Evolutionary conservation across 352 stramenopile genomes (phyloP), one percentile per base, ranked within the genome.

Genomic region (Globisporangium iwayamae): DNA sequence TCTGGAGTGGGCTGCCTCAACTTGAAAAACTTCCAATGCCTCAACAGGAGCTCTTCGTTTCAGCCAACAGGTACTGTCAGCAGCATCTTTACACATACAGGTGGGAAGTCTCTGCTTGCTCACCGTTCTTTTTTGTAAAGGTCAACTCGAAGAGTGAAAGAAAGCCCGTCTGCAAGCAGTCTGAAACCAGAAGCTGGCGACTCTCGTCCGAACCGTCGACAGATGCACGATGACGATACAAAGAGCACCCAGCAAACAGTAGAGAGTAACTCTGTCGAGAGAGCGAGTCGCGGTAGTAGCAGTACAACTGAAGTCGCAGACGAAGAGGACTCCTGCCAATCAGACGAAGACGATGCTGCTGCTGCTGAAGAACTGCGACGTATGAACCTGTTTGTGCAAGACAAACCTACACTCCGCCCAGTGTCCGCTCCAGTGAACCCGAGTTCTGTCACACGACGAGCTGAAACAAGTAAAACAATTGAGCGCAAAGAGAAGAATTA

Each of bases 41-140:
- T 34, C 4, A 56, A 39, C 86, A 95, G 76, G 67, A 82, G 22
- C 56, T 87, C 30, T 95, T 93, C 66, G 71, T 83, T 47, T 45
- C 48, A 34, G 57, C 46, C 3, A 63, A 54, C 14, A 63, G 55
- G 62, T 68, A 45, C 14, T 38, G 9, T 30, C 22, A 54, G 16
- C 16, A 18, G 8, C 43, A 48, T 22, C 14, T 22, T 22, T 48
- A 20, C 18, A 22, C 16, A 14, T 14, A 34, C 14, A 10, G 16
- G 4, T 55, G 25, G 16, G 2, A 28, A 2, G 14, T 41, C 3
- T 48, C 41, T 9, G 45, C 25, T 54, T 25, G 32, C 46, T 48
- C 13, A 50, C 22, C 7, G 32, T 30, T 14, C 53, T 9, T 30
- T 43, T 18, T 13, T 52, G 28, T 30, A n/a, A 20, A 55, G 43